Base-by-base conservation (phyloP, 139 green algal genomes). In the Yamagishiella unicocca region DNA sequence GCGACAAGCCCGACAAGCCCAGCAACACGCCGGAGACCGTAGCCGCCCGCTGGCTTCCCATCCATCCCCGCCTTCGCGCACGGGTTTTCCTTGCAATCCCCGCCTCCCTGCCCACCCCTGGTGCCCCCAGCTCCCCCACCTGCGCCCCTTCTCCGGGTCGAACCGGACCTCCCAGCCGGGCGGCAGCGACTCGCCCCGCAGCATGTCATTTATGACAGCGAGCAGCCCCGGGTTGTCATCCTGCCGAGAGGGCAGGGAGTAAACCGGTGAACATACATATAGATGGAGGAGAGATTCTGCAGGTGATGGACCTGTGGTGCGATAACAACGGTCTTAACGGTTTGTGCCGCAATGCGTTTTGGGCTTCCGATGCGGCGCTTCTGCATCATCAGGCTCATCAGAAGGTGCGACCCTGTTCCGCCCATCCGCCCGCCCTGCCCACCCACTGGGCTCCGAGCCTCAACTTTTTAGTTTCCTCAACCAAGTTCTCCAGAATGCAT, bases 151-250 rank as follows among this genome's bases (percentile, higher is more conserved):
- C 4, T 53, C 45, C 64, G 54, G 40, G 33, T 91, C 55, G 33
- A 90, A 94, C 0, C 2, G 2, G 5, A 88, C 70, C 19, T 40
- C 79, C 91, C 91, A 94, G 46, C 89, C 89, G 0, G 45, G 10
- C 9, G 89, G 91, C n/a, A 94, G 85, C 1, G 91, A 94, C 35
- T 90, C 88, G 25, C 87, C 83, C 31, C 72, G 82, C 61, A 92
- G 66, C 87, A 90, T 75, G 78, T 94, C 91, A 58, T 87, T 37
- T 0, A 91, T 74, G 12, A 94, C 72, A 24, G 12, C 31, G 53
- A 81, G 42, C 35, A 92, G 27, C 21, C 27, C 72, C 5, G 87
- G 87, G 40, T 45, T 64, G 27, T 87, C 71, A 17, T 89, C 85
- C 85, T 89, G 85, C 25, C 17, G 40, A 24, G 50, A 25, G 50